These are phyloP conservation scores for Epichloe sibirici DNA, from an alignment of 2,329 filamentous ascomycete genomes.

Conservation along the genomic window DNA sequence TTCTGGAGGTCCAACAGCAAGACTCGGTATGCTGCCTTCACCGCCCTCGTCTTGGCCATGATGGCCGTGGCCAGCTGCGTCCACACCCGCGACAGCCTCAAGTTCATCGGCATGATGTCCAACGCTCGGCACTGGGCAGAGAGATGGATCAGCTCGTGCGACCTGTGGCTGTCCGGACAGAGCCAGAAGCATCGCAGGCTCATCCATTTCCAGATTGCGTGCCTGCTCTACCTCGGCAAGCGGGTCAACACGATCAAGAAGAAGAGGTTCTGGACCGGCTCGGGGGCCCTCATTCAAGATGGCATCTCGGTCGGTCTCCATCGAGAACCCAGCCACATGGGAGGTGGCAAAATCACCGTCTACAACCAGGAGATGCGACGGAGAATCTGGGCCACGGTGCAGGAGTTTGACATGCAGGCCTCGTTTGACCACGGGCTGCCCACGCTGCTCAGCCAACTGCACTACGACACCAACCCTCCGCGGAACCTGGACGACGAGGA, in stretches of 20 bases:
- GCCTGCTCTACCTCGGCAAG: slow-evolving; percentile 48
- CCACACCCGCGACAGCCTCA: slow-evolving; percentile 37
- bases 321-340: slow-evolving; percentile 44
- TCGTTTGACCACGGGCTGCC: slow-evolving; percentile 49
- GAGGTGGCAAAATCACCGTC: slow-evolving; percentile 39
- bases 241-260: slow-evolving; percentile 52
- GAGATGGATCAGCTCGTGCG: slow-evolving; percentile 43
- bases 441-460: slow-evolving; percentile 43
- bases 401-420: slow-evolving; percentile 50
- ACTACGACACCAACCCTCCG: slow-evolving; percentile 42
- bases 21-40: slow-evolving; percentile 39
- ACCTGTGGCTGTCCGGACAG: slow-evolving; percentile 41
- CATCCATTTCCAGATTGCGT: slow-evolving; percentile 48
- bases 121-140: slow-evolving; percentile 42
- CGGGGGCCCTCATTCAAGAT: slow-evolving; percentile 44
- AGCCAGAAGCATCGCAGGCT: slow-evolving; percentile 50
- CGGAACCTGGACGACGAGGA: slow-evolving; percentile 46
- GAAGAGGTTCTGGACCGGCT: slow-evolving; percentile 49
- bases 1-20: slow-evolving; percentile 38
- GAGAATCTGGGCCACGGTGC: slow-evolving; percentile 48
- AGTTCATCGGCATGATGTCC: slow-evolving; percentile 46
- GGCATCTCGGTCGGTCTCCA: slow-evolving; percentile 47
- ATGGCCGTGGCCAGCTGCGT: slow-evolving; percentile 47
- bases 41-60: slow-evolving; percentile 46
- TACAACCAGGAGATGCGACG: slow-evolving; percentile 52